phyloP scores from a whole-genome alignment of 176 grass and related monocot species.

The Hordeum marinum region DNA sequence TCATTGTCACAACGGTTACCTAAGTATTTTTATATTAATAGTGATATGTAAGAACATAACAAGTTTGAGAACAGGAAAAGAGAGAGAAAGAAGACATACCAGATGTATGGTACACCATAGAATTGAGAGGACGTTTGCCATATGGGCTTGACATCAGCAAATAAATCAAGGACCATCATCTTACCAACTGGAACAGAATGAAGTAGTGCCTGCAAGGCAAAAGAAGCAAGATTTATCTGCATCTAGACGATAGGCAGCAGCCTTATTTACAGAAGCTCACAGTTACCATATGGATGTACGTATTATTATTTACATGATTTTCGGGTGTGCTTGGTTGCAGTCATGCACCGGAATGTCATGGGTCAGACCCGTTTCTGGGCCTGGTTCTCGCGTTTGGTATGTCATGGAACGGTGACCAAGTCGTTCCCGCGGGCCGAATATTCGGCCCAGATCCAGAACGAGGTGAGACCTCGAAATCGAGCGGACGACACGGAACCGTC shows the following conservation, averaged over 20 bases:
- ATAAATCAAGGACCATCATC: slow-evolving; percentile 99
- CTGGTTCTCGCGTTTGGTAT: too few relatives aligned
- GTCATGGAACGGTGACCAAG: too few relatives aligned
- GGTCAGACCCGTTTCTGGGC: too few relatives aligned
- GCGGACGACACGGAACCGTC: too few relatives aligned
- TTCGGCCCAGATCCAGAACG: too few relatives aligned
- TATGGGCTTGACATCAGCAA: slow-evolving; percentile 97
- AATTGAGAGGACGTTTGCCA: slow-evolving; percentile 92
- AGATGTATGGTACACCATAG: slow-evolving; percentile 87
- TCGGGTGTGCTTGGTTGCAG: too few relatives aligned
- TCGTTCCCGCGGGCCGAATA: too few relatives aligned
- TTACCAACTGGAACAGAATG: slow-evolving; percentile 95
- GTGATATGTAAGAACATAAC: neutral
- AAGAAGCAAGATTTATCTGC: slow-evolving; percentile 1
- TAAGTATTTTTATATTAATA: neutral
- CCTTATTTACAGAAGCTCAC: neutral
- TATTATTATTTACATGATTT: neutral
- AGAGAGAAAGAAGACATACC: slow-evolving; percentile 30
- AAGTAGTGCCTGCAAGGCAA: slow-evolving; percentile 72
- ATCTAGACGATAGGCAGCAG: neutral
- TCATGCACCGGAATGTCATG: too few relatives aligned
- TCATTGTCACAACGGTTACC: neutral
- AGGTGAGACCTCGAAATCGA: too few relatives aligned
- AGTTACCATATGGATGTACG: neutral
- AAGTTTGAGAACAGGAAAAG: neutral